A percentile compares a stretch with the other conserved stretches of the same genome.
phyloP scores from a whole-genome alignment of 768 basidiomycete species.

The Lentinula detonsa region DNA sequence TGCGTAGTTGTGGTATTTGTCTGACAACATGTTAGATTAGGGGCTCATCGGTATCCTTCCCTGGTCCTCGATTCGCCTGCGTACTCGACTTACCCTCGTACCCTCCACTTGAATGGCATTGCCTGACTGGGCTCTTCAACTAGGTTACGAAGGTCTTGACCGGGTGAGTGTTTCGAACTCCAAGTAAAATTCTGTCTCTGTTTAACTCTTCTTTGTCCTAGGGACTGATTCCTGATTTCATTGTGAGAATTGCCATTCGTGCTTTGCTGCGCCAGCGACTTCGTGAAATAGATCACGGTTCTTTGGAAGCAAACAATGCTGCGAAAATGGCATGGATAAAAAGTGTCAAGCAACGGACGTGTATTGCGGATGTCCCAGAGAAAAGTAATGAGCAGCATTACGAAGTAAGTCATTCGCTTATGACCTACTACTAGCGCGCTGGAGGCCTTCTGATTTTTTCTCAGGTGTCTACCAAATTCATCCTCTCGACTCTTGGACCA shows the following conservation, averaged over 20 bases:
- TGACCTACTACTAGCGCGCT: neutral
- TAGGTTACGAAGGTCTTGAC: constrained; percentile 31
- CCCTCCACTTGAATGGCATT: neutral
- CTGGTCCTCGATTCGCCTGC: too few species aligned
- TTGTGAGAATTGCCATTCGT: constrained; percentile 41
- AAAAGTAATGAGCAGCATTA: constrained; percentile 80
- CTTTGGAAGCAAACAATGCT: constrained; percentile 53
- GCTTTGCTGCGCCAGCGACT: constrained; percentile 46
- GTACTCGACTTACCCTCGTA: too few species aligned
- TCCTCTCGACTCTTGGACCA: constrained; percentile 59
- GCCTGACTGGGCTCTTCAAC: constrained; percentile 15
- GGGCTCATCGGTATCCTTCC: too few species aligned
- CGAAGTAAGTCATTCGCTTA: constrained; percentile 37
- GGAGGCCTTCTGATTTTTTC: neutral
- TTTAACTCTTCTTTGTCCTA: constrained; percentile 12
- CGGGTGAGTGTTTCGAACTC: constrained; percentile 13
- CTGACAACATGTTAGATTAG: too few species aligned
- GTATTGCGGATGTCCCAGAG: constrained; percentile 56
- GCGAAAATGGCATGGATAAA: constrained; percentile 64
- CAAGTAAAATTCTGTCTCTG: neutral
- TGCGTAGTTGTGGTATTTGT: too few species aligned
- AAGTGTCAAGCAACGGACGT: constrained; percentile 37
- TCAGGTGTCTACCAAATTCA: constrained; percentile 56
- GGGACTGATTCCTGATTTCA: constrained; percentile 64
- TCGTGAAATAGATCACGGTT: constrained; percentile 54